These are phyloP conservation scores for Naematelia encephala DNA, from an alignment of 768 basidiomycete species.

Conservation along the genomic window DNA sequence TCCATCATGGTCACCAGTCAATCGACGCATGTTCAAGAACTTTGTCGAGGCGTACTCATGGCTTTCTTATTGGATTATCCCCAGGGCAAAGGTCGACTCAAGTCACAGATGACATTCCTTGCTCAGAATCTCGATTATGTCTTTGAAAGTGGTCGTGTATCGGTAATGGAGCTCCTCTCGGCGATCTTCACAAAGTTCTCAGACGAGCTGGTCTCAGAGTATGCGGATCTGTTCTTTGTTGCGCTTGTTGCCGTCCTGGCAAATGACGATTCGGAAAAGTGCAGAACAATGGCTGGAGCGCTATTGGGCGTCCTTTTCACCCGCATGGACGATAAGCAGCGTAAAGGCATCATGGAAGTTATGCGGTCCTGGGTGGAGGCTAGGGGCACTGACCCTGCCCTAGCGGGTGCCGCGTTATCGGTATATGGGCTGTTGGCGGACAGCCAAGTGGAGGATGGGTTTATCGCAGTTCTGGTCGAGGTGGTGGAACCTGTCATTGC, in stretches of 20 bases:
- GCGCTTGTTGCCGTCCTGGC: slow-evolving; percentile 87
- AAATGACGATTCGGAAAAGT: slow-evolving; percentile 87
- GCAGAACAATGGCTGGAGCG: slow-evolving; percentile 80
- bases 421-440: slow-evolving; percentile 69
- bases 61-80: slow-evolving; percentile 97
- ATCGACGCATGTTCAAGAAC: slow-evolving; percentile 83
- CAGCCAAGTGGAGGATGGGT: slow-evolving; percentile 3
- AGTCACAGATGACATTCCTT: slow-evolving; percentile 82
- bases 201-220: slow-evolving; percentile 61
- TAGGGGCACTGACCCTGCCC: slow-evolving; percentile 60
- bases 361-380: slow-evolving; percentile 70
- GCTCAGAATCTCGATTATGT: slow-evolving; percentile 88
- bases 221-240: slow-evolving; percentile 83
- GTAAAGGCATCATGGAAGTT: slow-evolving; percentile 62
- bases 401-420: slow-evolving; percentile 72
- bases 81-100: slow-evolving; percentile 85
- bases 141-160: slow-evolving; percentile 82
- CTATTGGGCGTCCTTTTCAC: slow-evolving; percentile 73
- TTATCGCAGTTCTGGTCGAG: slow-evolving; percentile 12
- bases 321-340: slow-evolving; percentile 63
- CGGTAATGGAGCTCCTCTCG: slow-evolving; percentile 89
- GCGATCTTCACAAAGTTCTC: slow-evolving; percentile 84
- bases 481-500: slow-evolving; percentile 50
- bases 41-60: slow-evolving; percentile 79
- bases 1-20: slow-evolving; percentile 92